Conservation (phyloP, 345 rosid genomes). For the Conringia planisiliqua region DNA sequence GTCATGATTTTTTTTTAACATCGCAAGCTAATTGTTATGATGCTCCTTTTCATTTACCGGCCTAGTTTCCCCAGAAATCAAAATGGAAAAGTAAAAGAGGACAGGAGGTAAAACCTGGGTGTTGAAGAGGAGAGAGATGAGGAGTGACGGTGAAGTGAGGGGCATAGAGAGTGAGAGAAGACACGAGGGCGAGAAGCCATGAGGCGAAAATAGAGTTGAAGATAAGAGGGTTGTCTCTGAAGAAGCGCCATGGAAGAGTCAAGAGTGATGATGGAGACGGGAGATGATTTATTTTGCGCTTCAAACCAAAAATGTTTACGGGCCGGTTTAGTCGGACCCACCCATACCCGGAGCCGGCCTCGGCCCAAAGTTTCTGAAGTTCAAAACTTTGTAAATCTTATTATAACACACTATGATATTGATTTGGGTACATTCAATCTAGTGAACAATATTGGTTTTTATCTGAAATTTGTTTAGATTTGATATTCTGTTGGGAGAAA, state of each 20-base stretch:
- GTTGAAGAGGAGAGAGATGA: slow-evolving; percentile 30
- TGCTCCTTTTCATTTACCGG: neutral
- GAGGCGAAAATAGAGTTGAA: slow-evolving; percentile 21
- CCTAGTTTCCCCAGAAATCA: neutral
- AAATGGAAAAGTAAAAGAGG: neutral
- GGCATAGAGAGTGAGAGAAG: slow-evolving; percentile 8
- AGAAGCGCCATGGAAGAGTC: slow-evolving; percentile 28
- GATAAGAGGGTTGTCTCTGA: slow-evolving; percentile 28
- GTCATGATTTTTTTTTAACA: neutral
- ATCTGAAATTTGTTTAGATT: neutral
- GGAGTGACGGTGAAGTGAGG: slow-evolving; percentile 21
- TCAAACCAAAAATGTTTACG: neutral
- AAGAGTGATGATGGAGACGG: neutral
- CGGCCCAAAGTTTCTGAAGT: neutral
- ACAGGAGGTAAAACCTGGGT: slow-evolving; percentile 43
- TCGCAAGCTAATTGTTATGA: neutral
- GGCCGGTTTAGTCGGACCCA: neutral
- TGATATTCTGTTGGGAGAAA: neutral
- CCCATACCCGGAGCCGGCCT: neutral
- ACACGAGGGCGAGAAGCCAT: slow-evolving; percentile 31
- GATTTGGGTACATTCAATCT: neutral
- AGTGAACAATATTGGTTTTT: neutral
- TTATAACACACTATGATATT: too few relatives aligned
- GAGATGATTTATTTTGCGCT: slow-evolving; percentile 28
- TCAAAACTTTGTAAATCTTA: neutral